Evolutionary conservation across 192 early-diverging fungal species (phyloP), one percentile per base, ranked within the genome.

Genomic region (Entophlyctis luteolus): DNA sequence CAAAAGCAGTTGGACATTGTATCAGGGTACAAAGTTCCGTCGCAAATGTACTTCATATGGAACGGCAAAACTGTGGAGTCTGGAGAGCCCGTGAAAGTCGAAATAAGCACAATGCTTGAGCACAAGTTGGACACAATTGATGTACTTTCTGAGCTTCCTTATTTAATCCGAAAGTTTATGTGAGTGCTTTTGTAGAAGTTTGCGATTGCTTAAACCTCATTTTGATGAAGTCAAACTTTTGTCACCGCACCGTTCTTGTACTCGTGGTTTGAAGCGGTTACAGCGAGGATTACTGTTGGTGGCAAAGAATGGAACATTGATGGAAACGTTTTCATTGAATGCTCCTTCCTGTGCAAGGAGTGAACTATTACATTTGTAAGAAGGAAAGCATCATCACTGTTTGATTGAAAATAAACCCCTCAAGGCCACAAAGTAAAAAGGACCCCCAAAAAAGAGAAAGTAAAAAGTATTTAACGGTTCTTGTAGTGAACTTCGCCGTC

Each of bases 201-300:
- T n/a, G n/a, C n/a, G n/a, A n/a, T n/a, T n/a, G n/a, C n/a, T n/a
- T n/a, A n/a, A n/a, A n/a, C n/a, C n/a, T n/a, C n/a, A n/a, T n/a
- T n/a, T n/a, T n/a, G n/a, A n/a, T n/a, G n/a, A n/a, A n/a, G n/a
- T 42, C 90, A 94, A 76, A 88, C 93, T 0, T 86, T 94, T 65
- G 87, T 97, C 33, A 93, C 92, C 25, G 90, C 91, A 65, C 95
- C 95, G 33, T 95, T 87, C 65, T 83, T 93, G 28, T 97, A 93
- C 76, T 92, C 94, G 76, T 94, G 93, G 87, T 87, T 89, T 56
- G 88, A 93, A 37, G 8, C 20, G 59, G 86, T 85, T 2, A 78
- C 77, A 12, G 88, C 88, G 28, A 80, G 83, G 48, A 76, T 97
- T 27, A 84, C 77, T 10, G 65, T 97, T 1, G 25, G 20, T 54